These are phyloP conservation scores for Trametes meyenii DNA, from an alignment of 768 basidiomycete genomes.

Conservation along the genomic window DNA sequence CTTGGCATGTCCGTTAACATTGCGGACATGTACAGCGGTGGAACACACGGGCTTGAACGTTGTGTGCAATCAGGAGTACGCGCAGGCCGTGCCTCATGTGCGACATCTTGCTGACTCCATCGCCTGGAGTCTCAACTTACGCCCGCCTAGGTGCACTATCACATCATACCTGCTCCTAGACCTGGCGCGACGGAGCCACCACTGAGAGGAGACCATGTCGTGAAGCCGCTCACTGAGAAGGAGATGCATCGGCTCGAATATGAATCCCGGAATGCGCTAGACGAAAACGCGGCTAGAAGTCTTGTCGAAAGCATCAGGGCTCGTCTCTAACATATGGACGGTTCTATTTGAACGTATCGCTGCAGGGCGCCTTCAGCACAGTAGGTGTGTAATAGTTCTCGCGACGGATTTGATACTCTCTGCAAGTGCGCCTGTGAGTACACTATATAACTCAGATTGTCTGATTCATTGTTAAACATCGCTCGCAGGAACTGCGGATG, in stretches of 20 bases:
- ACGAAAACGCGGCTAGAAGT: constrained; percentile 54
- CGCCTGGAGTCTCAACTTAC: not conserved
- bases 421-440: no score
- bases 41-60: constrained; percentile 72
- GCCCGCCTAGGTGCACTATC: constrained; percentile 64
- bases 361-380: no score
- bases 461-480: no score
- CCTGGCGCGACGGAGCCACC: constrained; percentile 20
- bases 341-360: no score
- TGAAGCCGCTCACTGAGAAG: constrained; percentile 41
- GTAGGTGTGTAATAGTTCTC: no score
- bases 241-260: constrained; percentile 67
- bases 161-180: constrained; percentile 71
- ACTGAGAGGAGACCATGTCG: constrained; percentile 21
- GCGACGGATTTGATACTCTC: no score
- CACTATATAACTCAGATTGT: no score
- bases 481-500: no score
- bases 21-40: constrained; percentile 51
- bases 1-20: not conserved
- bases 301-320: constrained; percentile 49
- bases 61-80: constrained; percentile 82
- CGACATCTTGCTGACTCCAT: constrained; percentile 22
- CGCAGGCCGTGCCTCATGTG: constrained; percentile 80
- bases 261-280: constrained; percentile 58
- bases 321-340: constrained; percentile 5